Evolutionary conservation across 305 asterid genomes (phyloP).

Genomic region (Ilex paraguariensis): DNA sequence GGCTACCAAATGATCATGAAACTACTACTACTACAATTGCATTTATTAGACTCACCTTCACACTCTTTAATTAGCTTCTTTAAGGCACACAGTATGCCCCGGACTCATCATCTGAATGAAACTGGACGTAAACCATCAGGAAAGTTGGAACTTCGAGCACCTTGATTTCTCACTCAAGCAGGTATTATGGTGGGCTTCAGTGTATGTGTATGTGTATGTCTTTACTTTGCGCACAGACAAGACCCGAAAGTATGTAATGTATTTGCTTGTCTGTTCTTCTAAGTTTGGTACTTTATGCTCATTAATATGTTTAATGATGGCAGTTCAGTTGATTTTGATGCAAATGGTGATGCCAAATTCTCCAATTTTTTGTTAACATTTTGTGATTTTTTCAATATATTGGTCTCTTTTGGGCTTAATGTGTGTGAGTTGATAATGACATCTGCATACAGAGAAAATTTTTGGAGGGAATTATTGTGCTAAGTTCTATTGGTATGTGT

Average conservation of each 20-base stretch:
- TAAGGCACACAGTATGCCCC: background rate
- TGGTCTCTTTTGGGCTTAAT: background rate
- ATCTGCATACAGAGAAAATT: background rate
- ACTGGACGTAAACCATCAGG: background rate
- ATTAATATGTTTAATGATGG: background rate
- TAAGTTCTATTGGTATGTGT: too few relatives aligned
- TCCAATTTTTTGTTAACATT: too few relatives aligned
- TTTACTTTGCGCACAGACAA: too few relatives aligned
- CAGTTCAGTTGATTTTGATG: too few relatives aligned
- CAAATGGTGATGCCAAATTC: too few relatives aligned
- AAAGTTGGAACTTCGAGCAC: too few relatives aligned
- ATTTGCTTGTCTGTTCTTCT: background rate
- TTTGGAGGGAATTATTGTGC: too few relatives aligned
- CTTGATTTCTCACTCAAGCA: too few relatives aligned
- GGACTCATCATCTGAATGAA: background rate
- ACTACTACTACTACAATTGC: background rate
- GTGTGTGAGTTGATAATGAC: background rate
- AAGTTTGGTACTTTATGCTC: background rate
- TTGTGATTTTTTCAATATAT: too few relatives aligned
- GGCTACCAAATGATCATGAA: background rate
- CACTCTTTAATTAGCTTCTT: background rate
- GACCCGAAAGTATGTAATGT: background rate
- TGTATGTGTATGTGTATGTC: too few relatives aligned
- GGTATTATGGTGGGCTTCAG: too few relatives aligned
- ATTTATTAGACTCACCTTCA: background rate